phyloP scores from a whole-genome alignment of 768 basidiomycete genomes.

The Termitomyces sp. region DNA sequence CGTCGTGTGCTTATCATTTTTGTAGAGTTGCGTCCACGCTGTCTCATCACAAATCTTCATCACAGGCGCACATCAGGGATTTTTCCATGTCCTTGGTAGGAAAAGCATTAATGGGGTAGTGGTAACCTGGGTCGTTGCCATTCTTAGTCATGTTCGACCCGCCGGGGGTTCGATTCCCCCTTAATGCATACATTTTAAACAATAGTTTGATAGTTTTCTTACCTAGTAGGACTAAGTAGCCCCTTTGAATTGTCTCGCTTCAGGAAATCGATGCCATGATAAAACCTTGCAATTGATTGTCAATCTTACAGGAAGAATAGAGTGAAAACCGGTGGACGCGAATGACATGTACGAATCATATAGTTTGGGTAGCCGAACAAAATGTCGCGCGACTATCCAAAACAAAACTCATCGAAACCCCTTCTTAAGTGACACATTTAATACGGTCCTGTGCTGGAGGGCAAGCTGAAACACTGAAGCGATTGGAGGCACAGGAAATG shows the following conservation, averaged over 20 bases:
- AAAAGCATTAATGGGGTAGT: neutral
- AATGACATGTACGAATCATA: neutral
- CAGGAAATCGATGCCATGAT: too few relatives aligned
- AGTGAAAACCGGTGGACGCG: too few relatives aligned
- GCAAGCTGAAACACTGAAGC: neutral
- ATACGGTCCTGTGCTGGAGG: neutral
- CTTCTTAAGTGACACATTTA: neutral
- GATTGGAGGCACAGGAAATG: neutral
- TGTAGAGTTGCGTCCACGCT: too few relatives aligned
- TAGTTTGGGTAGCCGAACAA: neutral
- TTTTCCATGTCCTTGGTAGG: too few relatives aligned
- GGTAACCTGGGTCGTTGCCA: neutral
- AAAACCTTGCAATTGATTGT: too few relatives aligned
- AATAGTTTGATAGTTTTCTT: too few relatives aligned
- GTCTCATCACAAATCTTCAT: too few relatives aligned
- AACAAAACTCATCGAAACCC: neutral
- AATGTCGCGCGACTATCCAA: neutral
- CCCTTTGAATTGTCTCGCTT: too few relatives aligned
- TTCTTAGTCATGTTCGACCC: constrained; percentile 50
- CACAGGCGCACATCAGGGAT: too few relatives aligned
- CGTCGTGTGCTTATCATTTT: too few relatives aligned
- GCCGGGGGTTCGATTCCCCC: constrained; percentile 87
- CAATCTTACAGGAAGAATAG: too few relatives aligned
- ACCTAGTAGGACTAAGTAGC: too few relatives aligned
- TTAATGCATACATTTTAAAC: constrained; percentile 56